Evolutionary conservation across 352 stramenopile species (phyloP).

Genomic region (Phytophthora megakarya): DNA sequence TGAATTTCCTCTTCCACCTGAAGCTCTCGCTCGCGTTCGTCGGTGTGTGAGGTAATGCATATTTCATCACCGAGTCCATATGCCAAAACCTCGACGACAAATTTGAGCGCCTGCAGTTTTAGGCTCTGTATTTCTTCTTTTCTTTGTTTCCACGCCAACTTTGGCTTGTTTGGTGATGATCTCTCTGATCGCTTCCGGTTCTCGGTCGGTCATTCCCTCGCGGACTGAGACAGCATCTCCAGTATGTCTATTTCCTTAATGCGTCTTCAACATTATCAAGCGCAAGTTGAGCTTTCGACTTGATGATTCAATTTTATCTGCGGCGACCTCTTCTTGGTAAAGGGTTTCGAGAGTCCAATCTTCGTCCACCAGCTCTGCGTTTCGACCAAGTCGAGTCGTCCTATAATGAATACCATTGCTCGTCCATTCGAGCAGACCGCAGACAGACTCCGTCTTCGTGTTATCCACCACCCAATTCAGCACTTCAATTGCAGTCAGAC

Average conservation of each 20-base stretch:
- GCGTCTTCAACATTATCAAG: slow-evolving; percentile 38
- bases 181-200: no score
- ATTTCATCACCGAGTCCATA: slow-evolving; percentile 54
- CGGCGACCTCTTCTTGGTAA: slow-evolving; percentile 35
- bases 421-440: slow-evolving; percentile 79
- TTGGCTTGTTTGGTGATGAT: no score
- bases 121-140: slow-evolving; percentile 58
- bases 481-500: slow-evolving; percentile 50
- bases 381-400: slow-evolving; percentile 25
- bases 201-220: no score
- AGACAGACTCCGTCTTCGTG: slow-evolving; percentile 64
- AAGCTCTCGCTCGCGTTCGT: slow-evolving; percentile 67
- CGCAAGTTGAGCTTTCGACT: slow-evolving; percentile 13
- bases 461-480: slow-evolving; percentile 91
- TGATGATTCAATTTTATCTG: slow-evolving; percentile 45
- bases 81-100: not conserved
- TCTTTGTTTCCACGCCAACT: no score
- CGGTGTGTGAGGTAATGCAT: slow-evolving; percentile 41
- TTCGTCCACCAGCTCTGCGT: slow-evolving; percentile 48
- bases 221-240: no score
- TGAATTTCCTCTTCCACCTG: slow-evolving; percentile 58
- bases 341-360: slow-evolving; percentile 52
- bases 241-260: no score
- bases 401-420: slow-evolving; percentile 74
- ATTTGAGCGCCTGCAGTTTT: no score